Evolutionary conservation across 1,139 yeast genomes (phyloP), one percentile per base, ranked within the genome.

Genomic region (Geotrichum bryndzae): DNA sequence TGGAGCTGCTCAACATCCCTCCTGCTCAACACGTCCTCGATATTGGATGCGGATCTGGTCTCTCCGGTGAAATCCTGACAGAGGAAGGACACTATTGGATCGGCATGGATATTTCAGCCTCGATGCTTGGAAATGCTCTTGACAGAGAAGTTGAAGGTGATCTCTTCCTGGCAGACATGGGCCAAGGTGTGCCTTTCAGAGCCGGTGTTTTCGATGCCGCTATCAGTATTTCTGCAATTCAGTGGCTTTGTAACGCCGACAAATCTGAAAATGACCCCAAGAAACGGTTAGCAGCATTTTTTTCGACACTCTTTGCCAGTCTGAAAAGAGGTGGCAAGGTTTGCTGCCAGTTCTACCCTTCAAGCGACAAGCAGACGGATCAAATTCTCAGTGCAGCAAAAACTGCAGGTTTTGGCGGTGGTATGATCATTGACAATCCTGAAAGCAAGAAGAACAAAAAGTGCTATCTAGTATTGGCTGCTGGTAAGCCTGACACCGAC

Each of bases 201-300:
- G 91, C 99, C 0, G 99, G 99, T 61, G 83, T 96, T 0, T 94
- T 94, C 73, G 99, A 95, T 76, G 98, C 98, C 1, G 99, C 97
- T 2, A 89, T 94, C 54, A 88, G 96, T 27, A 90, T 94, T 67
- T 88, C 96, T 56, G 99, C 96, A 3, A 90, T 94, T 62, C 99
- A 94, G 74, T 94, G 99, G 99, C 82, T 94, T 54, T 90, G 98
- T 79, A 94, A 94, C 73, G 99, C 99, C 2, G 99, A 94, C 73
- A 82, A 90, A 3, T 76, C 90, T 1, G 80, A 82, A 53, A 87
- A 86, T 60, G 96, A 91, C 70, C 99, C 99, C n/a, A 88, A 88
- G 72, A 82, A 82, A 70, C 83, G 99, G 74, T 76, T 91, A 61
- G 79, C 87, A 75, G 78, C 87, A 51, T 95, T 94, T 72, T 94